A percentile compares a stretch with the other conserved stretches of the same genome.
Evolutionary conservation across 2,329 filamentous ascomycete species (phyloP).

Genomic region (Cladosporium cucumerinum): DNA sequence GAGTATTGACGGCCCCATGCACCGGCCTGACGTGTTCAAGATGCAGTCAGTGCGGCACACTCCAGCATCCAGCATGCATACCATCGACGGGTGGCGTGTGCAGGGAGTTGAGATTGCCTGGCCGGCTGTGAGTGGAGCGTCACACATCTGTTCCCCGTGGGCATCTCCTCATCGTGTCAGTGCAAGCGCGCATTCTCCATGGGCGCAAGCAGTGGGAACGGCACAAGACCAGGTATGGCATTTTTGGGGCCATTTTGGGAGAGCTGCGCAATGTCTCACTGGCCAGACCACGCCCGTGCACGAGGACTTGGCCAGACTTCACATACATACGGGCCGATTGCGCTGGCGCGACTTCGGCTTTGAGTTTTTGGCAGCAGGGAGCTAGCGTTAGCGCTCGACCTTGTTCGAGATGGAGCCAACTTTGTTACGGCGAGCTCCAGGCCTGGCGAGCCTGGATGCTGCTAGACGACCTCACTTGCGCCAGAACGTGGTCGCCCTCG

Average conservation of each 20-base stretch:
- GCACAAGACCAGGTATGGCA: slow-evolving; percentile 1
- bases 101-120: slow-evolving; percentile 4
- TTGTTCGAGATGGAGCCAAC: neutral
- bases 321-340: slow-evolving; percentile 1
- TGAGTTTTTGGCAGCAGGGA: neutral
- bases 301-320: neutral
- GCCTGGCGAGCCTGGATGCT: slow-evolving; percentile 8
- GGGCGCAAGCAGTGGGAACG: slow-evolving; percentile 12
- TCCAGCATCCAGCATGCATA: neutral
- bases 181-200: slow-evolving; percentile 5
- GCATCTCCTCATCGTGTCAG: slow-evolving; percentile 13
- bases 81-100: neutral
- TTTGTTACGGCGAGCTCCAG: neutral
- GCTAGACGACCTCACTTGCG: slow-evolving; percentile 14
- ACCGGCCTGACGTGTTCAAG: neutral
- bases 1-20: slow-evolving; percentile 7
- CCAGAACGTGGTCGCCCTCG: neutral
- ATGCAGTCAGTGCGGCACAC: slow-evolving; percentile 3
- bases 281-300: slow-evolving; percentile 4
- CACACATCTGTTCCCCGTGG: slow-evolving; percentile 10
- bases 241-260: neutral
- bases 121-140: neutral
- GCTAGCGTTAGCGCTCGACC: slow-evolving; percentile 9
- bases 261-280: neutral
- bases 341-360: slow-evolving; percentile 8